Base-by-base conservation (phyloP, 2,329 filamentous ascomycete genomes). In the Fusarium heterosporum region DNA sequence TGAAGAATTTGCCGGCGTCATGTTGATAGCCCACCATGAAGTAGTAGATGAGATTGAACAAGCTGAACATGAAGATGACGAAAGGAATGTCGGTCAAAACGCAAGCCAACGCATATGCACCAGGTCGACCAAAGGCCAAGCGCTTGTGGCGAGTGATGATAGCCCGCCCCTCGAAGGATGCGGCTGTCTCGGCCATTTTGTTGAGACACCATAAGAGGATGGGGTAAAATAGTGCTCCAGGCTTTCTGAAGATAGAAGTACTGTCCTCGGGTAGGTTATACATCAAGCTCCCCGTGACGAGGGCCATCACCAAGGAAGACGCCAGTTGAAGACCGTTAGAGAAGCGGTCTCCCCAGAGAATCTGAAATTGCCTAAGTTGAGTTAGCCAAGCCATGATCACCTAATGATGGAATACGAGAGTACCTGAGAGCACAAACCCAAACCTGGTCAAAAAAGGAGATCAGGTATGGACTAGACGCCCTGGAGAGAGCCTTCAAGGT, bases 1-100 rank as follows among this genome's bases (percentile, higher is more conserved):
- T 49, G 71, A 83, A 84, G 73, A 83, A 84, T 2, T 77, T 73
- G 4, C 79, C 80, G 1, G 89, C 58, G 83, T 83, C 45, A 87
- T 77, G 76, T 89, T 86, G 12, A 85, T 90, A 4, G 84, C 88
- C 85, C 1, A 85, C 84, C 85, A 91, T 85, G 74, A 90, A 90
- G 76, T 91, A 90, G 0, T 90, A 74, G 3, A 84, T 30, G 0
- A 58, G 22, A 5, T 70, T 70, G 29, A 60, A 41, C 10, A 90
- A 73, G 3, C 84, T 52, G 8, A 50, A 17, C 19, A 66, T 67
- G 17, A 59, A 16, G 6, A 65, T 43, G 14, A 64, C 66, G 40
- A 55, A 64, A 0, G 69, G 67, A 8, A 71, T 32, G 3, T 71
- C 65, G 4, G 47, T 50, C 2, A 71, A 7, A 14, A 62, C 61